These are phyloP conservation scores for Thalassiosira hispida DNA, from an alignment of 352 stramenopile genomes.

Conservation along the genomic window DNA sequence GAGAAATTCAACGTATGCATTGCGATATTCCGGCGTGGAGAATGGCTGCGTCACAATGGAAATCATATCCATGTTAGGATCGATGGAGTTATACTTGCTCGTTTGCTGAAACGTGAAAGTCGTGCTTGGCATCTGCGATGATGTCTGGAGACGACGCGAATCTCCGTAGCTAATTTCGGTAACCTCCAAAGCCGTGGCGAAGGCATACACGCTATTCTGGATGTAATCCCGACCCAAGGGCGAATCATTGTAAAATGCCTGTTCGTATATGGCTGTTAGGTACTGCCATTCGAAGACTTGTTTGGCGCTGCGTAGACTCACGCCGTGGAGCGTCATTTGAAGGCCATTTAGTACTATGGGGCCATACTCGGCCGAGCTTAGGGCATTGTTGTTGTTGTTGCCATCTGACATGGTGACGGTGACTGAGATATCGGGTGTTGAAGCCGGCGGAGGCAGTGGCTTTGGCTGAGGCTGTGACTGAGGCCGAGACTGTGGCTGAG, in stretches of 20 bases:
- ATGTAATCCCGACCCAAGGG: constrained; percentile 21
- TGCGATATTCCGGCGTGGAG: constrained; percentile 6
- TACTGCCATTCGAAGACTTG: constrained; percentile 43
- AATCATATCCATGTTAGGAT: constrained; percentile 4
- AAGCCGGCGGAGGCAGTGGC: too few relatives aligned
- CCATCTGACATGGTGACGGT: too few relatives aligned
- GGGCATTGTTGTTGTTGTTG: too few relatives aligned
- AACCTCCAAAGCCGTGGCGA: constrained; percentile 29
- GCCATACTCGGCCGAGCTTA: constrained; percentile 17
- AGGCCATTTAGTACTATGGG: constrained; percentile 16
- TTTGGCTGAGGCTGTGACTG: too few relatives aligned
- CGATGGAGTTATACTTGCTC: not conserved
- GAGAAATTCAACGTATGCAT: constrained; percentile 22
- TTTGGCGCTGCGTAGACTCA: constrained; percentile 21
- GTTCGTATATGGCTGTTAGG: constrained; percentile 31
- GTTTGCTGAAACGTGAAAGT: constrained; percentile 15
- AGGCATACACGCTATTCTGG: constrained; percentile 21
- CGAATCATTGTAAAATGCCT: constrained; percentile 38
- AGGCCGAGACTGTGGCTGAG: too few relatives aligned
- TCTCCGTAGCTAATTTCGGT: constrained; percentile 24
- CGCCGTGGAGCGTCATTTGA: constrained; percentile 38
- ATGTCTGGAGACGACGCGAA: too few relatives aligned
- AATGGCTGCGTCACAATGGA: constrained; percentile 15
- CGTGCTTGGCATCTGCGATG: constrained; percentile 10
- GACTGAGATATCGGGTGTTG: too few relatives aligned